These are phyloP conservation scores for Aspergillus sp. DNA, from an alignment of 2,329 filamentous ascomycete genomes.

Conservation along the genomic window DNA sequence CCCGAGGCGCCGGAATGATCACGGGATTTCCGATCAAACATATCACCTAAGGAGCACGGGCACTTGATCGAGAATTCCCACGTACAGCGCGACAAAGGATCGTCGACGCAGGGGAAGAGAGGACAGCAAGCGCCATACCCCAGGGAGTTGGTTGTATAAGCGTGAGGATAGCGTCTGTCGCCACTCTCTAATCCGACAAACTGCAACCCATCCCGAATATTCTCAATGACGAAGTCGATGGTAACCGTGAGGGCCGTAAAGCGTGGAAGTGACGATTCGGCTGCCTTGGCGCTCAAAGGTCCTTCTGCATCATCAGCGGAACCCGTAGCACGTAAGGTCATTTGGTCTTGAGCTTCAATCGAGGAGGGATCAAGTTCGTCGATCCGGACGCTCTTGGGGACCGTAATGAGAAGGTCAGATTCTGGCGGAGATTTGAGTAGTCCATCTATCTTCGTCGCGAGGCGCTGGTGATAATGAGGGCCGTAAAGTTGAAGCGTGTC, in stretches of 20 bases:
- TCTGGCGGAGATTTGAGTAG: conserved; percentile 55
- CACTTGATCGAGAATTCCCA: conserved; percentile 90
- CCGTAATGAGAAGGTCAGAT: conserved; percentile 59
- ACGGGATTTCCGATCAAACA: conserved; percentile 45
- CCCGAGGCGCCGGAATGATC: conserved; percentile 25
- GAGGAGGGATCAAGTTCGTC: conserved; percentile 60
- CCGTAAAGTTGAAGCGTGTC: conserved; percentile 56
- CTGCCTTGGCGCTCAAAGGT: conserved; percentile 34
- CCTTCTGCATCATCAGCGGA: conserved; percentile 42
- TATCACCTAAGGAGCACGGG: conserved; percentile 83
- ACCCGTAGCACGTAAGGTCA: conserved; percentile 44
- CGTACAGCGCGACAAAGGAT: conserved; percentile 74
- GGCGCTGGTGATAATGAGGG: conserved; percentile 73
- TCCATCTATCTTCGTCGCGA: conserved; percentile 68
- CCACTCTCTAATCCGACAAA: conserved; percentile 83
- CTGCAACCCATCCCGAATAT: conserved; percentile 82
- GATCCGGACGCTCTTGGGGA: conserved; percentile 64
- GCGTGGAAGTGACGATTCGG: conserved; percentile 45
- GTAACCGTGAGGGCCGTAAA: conserved; percentile 65
- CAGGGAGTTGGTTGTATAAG: conserved; percentile 80
- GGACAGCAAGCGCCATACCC: conserved; percentile 78
- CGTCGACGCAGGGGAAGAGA: conserved; percentile 92
- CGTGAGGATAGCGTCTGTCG: conserved; percentile 83
- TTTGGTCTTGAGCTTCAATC: conserved; percentile 50
- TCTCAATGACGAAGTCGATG: conserved; percentile 76